A percentile compares a stretch with the other conserved stretches of the same genome.
Evolutionary conservation across 495 filamentous ascomycete genomes (phyloP).

Genomic region (Arthonia radiata): DNA sequence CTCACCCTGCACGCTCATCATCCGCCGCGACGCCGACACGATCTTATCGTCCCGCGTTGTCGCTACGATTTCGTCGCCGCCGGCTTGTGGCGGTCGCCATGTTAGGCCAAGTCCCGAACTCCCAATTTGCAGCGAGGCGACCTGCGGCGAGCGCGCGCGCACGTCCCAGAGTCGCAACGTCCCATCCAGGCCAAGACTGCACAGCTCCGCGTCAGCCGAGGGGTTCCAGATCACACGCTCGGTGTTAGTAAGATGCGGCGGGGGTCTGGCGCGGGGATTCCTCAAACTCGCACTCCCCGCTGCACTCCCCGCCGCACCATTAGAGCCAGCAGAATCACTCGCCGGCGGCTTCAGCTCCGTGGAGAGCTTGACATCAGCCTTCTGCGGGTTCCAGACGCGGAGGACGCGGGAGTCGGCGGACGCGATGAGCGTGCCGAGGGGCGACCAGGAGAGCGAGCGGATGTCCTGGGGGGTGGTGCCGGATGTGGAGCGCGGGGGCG

Average conservation of each 20-base stretch:
- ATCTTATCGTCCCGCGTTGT: too few relatives aligned
- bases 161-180: constrained; percentile 88
- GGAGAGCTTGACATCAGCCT: constrained; percentile 5
- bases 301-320: too few relatives aligned
- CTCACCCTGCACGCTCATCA: too few relatives aligned
- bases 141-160: constrained; percentile 45
- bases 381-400: constrained; percentile 10
- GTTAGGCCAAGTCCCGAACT: constrained; percentile 62
- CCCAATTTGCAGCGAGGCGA: constrained; percentile 52
- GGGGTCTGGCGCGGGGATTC: too few relatives aligned
- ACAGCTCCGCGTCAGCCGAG: constrained; percentile 63
- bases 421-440: constrained; percentile 62
- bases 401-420: constrained; percentile 52
- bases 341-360: constrained; percentile 22
- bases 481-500: too few relatives aligned
- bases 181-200: constrained; percentile 64
- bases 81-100: too few relatives aligned
- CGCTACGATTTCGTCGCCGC: too few relatives aligned
- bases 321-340: neutral
- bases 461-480: constrained; percentile 18
- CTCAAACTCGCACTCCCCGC: constrained; percentile 26
- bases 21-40: too few relatives aligned
- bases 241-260: constrained; percentile 45
- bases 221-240: constrained; percentile 86
- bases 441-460: constrained; percentile 72